Conservation (phyloP, 1,139 yeast species). For the Nakaseomyces sp. region DNA sequence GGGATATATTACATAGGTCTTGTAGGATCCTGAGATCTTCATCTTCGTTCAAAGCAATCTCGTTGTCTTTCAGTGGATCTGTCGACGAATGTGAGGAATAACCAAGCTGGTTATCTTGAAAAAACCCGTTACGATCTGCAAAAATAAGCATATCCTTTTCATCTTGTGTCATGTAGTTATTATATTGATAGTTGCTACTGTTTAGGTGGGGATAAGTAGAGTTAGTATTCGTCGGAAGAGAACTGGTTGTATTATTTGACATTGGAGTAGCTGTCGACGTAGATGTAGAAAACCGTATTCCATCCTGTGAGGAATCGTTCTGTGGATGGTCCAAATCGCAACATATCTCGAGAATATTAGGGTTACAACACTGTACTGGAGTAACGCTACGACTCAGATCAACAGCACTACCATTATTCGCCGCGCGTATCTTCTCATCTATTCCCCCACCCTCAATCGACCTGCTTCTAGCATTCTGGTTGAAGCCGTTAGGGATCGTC, state of each 20-base stretch:
- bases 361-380: constrained; percentile 25
- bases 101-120: background rate
- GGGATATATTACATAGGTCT: constrained; percentile 28
- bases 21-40: constrained; percentile 26
- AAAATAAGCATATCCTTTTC: constrained; percentile 7
- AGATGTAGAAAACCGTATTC: background rate
- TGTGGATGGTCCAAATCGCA: constrained; percentile 31
- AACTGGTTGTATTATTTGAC: no score
- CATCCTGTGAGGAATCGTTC: background rate
- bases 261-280: background rate
- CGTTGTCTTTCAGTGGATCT: background rate
- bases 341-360: constrained; percentile 34
- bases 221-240: no score
- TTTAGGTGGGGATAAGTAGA: no score
- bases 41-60: constrained; percentile 12
- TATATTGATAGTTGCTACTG: background rate
- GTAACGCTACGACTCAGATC: background rate
- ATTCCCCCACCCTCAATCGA: no score
- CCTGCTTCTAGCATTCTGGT: no score
- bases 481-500: background rate
- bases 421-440: no score
- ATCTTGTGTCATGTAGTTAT: background rate
- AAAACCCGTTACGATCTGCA: background rate
- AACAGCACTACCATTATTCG: background rate
- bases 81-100: background rate